Evolutionary conservation across 2,329 filamentous ascomycete species (phyloP).

Genomic region (Monosporascus sp.): DNA sequence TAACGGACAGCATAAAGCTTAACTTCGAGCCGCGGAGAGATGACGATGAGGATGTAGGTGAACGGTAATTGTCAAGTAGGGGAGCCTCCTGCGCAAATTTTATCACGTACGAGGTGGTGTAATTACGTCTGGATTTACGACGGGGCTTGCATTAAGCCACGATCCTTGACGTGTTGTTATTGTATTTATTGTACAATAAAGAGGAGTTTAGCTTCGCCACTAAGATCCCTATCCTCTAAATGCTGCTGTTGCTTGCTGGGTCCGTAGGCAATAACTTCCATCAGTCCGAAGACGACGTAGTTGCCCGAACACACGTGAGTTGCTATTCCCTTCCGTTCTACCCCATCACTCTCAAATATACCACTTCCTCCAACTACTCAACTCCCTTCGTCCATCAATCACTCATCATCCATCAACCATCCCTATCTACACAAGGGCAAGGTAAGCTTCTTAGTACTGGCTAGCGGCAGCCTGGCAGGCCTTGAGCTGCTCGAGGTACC

Average conservation of each 20-base stretch:
- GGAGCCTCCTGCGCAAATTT: background rate
- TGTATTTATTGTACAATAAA: background rate
- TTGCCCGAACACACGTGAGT: background rate
- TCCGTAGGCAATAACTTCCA: background rate
- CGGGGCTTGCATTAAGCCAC: background rate
- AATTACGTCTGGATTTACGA: background rate
- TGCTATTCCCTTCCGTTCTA: background rate
- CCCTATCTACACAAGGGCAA: conserved; percentile 3
- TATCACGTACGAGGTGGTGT: background rate
- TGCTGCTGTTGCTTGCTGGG: background rate
- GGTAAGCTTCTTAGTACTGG: conserved; percentile 55
- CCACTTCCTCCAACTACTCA: background rate
- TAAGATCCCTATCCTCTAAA: background rate
- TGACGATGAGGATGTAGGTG: conserved; percentile 34
- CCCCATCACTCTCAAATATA: background rate
- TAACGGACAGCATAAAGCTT: conserved; percentile 39
- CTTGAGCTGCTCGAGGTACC: conserved; percentile 97
- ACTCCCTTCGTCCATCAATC: background rate
- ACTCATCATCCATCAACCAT: background rate
- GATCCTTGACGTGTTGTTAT: background rate
- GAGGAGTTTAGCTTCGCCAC: background rate
- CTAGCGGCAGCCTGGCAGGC: conserved; percentile 75
- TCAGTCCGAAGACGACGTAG: background rate
- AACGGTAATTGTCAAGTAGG: background rate
- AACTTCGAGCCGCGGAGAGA: conserved; percentile 65